These are phyloP conservation scores for Aaosphaeria arxii DNA, from an alignment of 2,329 filamentous ascomycete genomes.

Conservation along the genomic window DNA sequence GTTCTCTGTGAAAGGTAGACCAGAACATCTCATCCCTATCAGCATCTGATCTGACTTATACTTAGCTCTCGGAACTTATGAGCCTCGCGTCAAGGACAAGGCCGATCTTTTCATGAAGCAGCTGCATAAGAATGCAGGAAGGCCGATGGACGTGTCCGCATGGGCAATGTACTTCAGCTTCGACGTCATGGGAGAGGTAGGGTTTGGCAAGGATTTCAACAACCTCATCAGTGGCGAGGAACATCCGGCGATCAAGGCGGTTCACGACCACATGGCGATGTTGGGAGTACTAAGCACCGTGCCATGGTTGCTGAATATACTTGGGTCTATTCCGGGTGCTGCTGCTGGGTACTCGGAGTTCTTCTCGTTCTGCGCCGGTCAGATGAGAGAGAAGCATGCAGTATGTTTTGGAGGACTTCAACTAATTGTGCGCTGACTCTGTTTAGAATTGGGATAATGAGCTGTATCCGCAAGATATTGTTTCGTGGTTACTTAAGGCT, in stretches of 20 bases:
- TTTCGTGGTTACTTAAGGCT: conserved; percentile 42
- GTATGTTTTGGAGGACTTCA: conserved; percentile 10
- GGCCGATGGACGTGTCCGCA: conserved; percentile 17
- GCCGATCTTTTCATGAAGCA: conserved; percentile 17
- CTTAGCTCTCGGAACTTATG: conserved; percentile 18
- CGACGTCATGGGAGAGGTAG: conserved; percentile 29
- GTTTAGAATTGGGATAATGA: conserved; percentile 17
- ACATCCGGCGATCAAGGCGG: conserved; percentile 29
- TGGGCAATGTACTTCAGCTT: conserved; percentile 28
- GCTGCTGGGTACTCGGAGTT: conserved; percentile 25
- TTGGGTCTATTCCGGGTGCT: conserved; percentile 28
- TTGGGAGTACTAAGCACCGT: conserved; percentile 31
- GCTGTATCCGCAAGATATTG: conserved; percentile 33
- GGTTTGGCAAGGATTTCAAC: conserved; percentile 23
- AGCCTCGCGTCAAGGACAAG: conserved; percentile 22
- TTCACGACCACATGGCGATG: conserved; percentile 36
- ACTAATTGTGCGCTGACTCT: background rate
- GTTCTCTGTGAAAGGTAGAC: conserved; percentile 21
- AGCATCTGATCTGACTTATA: background rate
- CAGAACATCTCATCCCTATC: background rate
- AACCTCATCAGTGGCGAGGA: conserved; percentile 19
- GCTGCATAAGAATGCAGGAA: conserved; percentile 8
- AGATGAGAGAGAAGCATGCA: conserved; percentile 31
- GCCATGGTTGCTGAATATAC: conserved; percentile 34
- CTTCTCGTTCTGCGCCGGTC: conserved; percentile 23